A percentile compares a stretch with the other conserved stretches of the same genome.
These are phyloP conservation scores for Setaria viridis DNA, from an alignment of 202 grass and related monocot species.

Conservation along the genomic window DNA sequence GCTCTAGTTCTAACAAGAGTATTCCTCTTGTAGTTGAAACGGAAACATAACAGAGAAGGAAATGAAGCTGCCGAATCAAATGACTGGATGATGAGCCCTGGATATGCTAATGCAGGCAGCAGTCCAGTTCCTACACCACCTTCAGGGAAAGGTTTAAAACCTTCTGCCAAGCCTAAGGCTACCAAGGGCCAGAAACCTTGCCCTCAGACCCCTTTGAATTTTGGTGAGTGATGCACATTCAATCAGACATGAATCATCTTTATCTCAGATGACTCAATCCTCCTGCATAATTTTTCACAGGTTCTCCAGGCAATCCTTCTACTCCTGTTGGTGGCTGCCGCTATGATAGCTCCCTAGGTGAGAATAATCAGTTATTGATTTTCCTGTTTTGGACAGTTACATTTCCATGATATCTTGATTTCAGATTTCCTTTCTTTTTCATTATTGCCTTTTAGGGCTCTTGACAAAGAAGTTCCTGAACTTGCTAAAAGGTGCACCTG, in stretches of 20 bases:
- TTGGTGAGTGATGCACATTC: constrained; percentile 56
- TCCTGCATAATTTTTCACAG: constrained; percentile 44
- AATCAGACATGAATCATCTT: constrained; percentile 15
- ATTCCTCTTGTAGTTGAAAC: constrained; percentile 61
- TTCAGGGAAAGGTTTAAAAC: constrained; percentile 62
- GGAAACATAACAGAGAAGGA: constrained; percentile 48
- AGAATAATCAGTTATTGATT: constrained; percentile 27
- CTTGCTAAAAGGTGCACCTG: constrained; percentile 78
- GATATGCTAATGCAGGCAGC: constrained; percentile 41
- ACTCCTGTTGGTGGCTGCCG: constrained; percentile 71
- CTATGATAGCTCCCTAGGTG: constrained; percentile 88
- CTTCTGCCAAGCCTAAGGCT: constrained; percentile 44
- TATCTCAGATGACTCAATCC: constrained; percentile 10
- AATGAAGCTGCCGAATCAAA: constrained; percentile 58
- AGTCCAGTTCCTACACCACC: constrained; percentile 61
- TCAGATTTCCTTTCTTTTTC: constrained; percentile 17
- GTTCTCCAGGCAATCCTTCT: constrained; percentile 61
- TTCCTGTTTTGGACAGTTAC: neutral
- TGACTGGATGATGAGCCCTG: constrained; percentile 70
- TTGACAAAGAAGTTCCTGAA: constrained; percentile 87
- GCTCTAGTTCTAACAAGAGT: constrained; percentile 19
- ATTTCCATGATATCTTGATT: constrained; percentile 30
- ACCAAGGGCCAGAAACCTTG: constrained; percentile 62
- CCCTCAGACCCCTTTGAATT: constrained; percentile 57
- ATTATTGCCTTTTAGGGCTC: constrained; percentile 54